A percentile compares a stretch with the other conserved stretches of the same genome.
Conservation (phyloP, 768 basidiomycete genomes). For the Xanthoconium stramineum region DNA sequence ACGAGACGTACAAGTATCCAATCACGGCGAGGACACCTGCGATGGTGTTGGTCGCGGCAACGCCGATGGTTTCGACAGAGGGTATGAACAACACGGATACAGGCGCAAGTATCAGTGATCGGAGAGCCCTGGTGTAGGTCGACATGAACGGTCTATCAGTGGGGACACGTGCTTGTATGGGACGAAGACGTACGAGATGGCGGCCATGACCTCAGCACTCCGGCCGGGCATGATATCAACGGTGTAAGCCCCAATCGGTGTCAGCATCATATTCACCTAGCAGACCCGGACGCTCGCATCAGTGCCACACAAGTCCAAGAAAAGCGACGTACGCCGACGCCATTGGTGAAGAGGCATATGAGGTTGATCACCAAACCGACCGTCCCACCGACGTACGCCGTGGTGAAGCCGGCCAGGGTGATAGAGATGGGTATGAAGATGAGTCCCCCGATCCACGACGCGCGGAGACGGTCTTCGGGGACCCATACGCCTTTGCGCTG, state of each 20-base stretch:
- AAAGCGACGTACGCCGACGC: slow-evolving; percentile 50
- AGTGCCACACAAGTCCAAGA: background rate
- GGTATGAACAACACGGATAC: slow-evolving; percentile 30
- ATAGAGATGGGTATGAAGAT: slow-evolving; percentile 54
- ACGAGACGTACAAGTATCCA: slow-evolving; percentile 50
- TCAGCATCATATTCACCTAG: slow-evolving; percentile 56
- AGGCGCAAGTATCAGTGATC: slow-evolving; percentile 22
- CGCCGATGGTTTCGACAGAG: slow-evolving; percentile 51
- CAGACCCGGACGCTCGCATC: background rate
- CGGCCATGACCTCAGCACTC: slow-evolving; percentile 66
- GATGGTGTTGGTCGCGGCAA: slow-evolving; percentile 46
- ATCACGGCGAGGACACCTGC: slow-evolving; percentile 45
- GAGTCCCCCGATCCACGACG: slow-evolving; percentile 42
- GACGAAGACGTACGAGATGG: slow-evolving; percentile 41
- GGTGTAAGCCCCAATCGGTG: slow-evolving; percentile 52
- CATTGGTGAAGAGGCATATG: slow-evolving; percentile 58
- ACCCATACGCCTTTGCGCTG: slow-evolving; percentile 55
- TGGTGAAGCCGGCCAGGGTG: slow-evolving; percentile 47
- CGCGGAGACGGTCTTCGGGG: slow-evolving; percentile 67
- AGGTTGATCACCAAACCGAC: slow-evolving; percentile 51
- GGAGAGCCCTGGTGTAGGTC: slow-evolving; percentile 15
- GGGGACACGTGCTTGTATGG: background rate
- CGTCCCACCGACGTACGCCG: slow-evolving; percentile 45
- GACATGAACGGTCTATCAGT: background rate
- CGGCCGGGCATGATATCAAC: slow-evolving; percentile 59